phyloP scores from a whole-genome alignment of 108 stramenopile species.

The Nitzschia sp. region DNA sequence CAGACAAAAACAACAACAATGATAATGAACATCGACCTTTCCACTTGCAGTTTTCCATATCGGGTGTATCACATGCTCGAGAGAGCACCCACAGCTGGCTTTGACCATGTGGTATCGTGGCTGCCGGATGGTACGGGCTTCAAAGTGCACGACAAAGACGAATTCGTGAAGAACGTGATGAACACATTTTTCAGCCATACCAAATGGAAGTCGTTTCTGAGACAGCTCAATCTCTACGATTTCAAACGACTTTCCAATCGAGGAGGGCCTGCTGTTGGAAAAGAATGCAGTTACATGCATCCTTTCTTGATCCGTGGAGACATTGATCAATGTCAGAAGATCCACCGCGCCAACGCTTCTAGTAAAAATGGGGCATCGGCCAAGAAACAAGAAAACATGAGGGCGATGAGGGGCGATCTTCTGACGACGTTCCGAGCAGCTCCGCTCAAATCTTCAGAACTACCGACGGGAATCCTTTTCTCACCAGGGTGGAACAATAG shows the following conservation, averaged over 20 bases:
- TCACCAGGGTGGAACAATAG: neutral
- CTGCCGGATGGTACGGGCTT: constrained; percentile 60
- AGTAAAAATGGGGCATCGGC: neutral
- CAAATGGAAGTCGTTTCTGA: constrained; percentile 52
- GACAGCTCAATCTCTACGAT: constrained; percentile 43
- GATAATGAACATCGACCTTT: neutral
- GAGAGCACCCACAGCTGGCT: constrained; percentile 36
- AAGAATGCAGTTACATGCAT: neutral
- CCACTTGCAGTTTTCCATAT: constrained; percentile 14
- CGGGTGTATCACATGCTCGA: constrained; percentile 50
- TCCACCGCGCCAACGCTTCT: neutral
- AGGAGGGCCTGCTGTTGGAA: neutral
- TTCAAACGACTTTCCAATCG: constrained; percentile 15
- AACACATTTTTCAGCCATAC: constrained; percentile 49
- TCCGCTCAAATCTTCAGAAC: too few relatives aligned
- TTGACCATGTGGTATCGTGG: constrained; percentile 57
- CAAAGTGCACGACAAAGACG: constrained; percentile 45
- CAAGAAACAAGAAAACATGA: neutral
- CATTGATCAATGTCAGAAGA: neutral
- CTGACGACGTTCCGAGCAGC: too few relatives aligned
- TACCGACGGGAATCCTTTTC: neutral
- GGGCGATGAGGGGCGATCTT: neutral
- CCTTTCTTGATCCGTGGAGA: neutral
- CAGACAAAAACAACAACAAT: too few relatives aligned
- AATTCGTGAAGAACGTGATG: constrained; percentile 46